Evolutionary conservation across 2,329 filamentous ascomycete genomes (phyloP).

Genomic region (Tothia fuscella): DNA sequence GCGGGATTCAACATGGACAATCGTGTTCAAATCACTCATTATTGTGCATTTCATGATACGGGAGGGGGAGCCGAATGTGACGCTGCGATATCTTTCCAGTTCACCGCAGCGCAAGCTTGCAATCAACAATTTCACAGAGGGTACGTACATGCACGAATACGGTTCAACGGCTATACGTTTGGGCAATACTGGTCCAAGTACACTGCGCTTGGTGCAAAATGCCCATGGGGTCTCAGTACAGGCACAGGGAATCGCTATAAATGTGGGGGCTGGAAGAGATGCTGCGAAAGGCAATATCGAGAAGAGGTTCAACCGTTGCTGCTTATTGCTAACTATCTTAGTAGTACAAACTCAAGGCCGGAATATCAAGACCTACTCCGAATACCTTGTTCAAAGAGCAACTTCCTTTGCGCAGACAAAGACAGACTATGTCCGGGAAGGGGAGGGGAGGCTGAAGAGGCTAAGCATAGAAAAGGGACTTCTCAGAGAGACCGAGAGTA

Average conservation of each 20-base stretch:
- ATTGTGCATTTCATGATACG: slow-evolving; percentile 96
- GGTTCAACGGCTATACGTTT: too few species aligned
- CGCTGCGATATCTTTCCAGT: slow-evolving; percentile 70
- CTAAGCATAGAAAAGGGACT: slow-evolving; percentile 85
- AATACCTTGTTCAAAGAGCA: slow-evolving; percentile 74
- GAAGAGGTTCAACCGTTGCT: too few species aligned
- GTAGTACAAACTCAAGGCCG: slow-evolving; percentile 85
- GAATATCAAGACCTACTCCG: slow-evolving; percentile 85
- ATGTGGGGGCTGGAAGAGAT: too few species aligned
- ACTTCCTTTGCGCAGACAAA: slow-evolving; percentile 74
- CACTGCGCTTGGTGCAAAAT: too few species aligned
- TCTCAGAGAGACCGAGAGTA: slow-evolving; percentile 77
- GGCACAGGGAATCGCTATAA: too few species aligned
- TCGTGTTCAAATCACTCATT: slow-evolving; percentile 94
- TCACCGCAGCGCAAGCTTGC: slow-evolving; percentile 67
- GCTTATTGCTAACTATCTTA: too few species aligned
- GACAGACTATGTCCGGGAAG: slow-evolving; percentile 77
- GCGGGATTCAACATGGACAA: slow-evolving; percentile 97
- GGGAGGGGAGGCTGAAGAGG: slow-evolving; percentile 72
- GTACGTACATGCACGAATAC: slow-evolving; percentile 46
- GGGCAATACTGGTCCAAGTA: too few species aligned
- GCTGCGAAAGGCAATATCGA: too few species aligned
- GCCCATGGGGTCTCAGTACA: too few species aligned
- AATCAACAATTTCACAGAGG: slow-evolving; percentile 84
- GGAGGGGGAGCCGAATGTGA: slow-evolving; percentile 82